Conservation (phyloP, 1,284 basidiomycete genomes). For the Garcileccinum viscosum region DNA sequence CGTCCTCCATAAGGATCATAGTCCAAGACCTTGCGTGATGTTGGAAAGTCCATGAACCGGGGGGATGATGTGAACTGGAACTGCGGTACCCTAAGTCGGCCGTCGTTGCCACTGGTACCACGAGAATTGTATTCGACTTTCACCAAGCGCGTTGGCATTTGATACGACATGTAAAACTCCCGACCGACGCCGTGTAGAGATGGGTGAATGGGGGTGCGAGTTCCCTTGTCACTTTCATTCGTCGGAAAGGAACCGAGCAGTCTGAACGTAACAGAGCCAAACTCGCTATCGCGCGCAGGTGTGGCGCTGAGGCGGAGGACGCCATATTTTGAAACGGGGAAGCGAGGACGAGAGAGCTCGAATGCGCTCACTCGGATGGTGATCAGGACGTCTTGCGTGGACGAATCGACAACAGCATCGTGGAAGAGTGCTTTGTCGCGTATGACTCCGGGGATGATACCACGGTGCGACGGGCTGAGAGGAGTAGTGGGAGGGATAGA, state of each 20-base stretch:
- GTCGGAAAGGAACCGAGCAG: neutral
- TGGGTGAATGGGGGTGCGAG: slow-evolving; percentile 9
- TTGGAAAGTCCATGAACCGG: neutral
- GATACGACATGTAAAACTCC: slow-evolving; percentile 7
- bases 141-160: neutral
- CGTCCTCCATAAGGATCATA: slow-evolving; percentile 30
- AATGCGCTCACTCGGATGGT: slow-evolving; percentile 11
- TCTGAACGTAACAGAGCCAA: slow-evolving; percentile 4
- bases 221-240: too few relatives aligned
- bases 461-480: slow-evolving; percentile 20
- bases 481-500: neutral
- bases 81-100: too few relatives aligned
- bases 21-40: too few relatives aligned
- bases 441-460: slow-evolving; percentile 6
- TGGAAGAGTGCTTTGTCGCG: slow-evolving; percentile 13
- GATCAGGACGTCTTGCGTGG: slow-evolving; percentile 18
- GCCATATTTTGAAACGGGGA: slow-evolving; percentile 3
- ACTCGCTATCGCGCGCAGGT: neutral
- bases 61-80: too few relatives aligned
- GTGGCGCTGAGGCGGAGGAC: slow-evolving; percentile 11
- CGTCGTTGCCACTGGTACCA: neutral
- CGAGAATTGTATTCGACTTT: slow-evolving; percentile 25
- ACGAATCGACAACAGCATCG: slow-evolving; percentile 16
- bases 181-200: slow-evolving; percentile 24
- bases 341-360: slow-evolving; percentile 4